Evolutionary conservation across 352 stramenopile species (phyloP).

Genomic region (Phytophthora crassamura): DNA sequence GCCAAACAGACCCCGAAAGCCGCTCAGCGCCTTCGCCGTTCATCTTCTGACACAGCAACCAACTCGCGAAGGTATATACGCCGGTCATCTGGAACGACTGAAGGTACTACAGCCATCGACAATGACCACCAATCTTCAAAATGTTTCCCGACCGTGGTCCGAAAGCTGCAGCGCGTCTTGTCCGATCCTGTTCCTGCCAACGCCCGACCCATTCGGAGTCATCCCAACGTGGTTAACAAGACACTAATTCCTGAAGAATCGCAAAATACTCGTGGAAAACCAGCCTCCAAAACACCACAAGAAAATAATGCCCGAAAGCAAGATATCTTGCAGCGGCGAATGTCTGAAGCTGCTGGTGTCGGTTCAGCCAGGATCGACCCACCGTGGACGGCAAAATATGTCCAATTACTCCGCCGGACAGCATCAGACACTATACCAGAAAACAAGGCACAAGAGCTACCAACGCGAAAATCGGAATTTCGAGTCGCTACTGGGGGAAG

Average conservation of each 20-base stretch:
- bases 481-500: background rate
- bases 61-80: background rate
- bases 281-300: background rate
- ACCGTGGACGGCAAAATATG: background rate
- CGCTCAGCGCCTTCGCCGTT: background rate
- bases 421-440: slow-evolving; percentile 23
- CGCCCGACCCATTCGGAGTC: background rate
- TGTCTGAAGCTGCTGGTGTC: background rate
- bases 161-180: slow-evolving; percentile 1
- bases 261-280: too few relatives aligned
- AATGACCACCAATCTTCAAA: background rate
- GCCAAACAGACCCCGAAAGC: background rate
- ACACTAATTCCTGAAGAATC: background rate
- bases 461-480: background rate
- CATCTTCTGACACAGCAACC: slow-evolving; percentile 7
- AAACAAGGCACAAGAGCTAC: slow-evolving; percentile 2
- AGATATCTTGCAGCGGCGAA: background rate
- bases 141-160: background rate
- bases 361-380: background rate
- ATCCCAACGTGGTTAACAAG: background rate
- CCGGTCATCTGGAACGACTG: background rate
- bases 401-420: slow-evolving; percentile 16
- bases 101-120: background rate
- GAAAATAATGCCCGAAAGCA: background rate
- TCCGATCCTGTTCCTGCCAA: slow-evolving; percentile 1